phyloP scores from a whole-genome alignment of 495 filamentous ascomycete species.

The Annulohypoxylon maeteangense region DNA sequence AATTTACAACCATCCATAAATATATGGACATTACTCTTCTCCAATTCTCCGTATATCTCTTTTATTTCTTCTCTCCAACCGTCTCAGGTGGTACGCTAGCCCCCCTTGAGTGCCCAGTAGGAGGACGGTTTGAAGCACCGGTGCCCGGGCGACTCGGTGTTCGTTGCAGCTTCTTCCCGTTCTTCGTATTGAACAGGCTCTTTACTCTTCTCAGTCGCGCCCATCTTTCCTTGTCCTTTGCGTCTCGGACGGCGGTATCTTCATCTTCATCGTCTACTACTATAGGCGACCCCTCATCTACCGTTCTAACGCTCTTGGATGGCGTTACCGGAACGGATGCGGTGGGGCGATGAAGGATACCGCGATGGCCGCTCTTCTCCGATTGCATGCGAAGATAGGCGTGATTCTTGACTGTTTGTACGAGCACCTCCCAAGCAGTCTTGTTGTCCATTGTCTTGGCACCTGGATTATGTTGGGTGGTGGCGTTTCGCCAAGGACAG shows the following conservation, averaged over 20 bases:
- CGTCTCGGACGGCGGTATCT: slow-evolving; percentile 55
- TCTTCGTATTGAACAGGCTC: slow-evolving; percentile 66
- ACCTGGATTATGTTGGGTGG: slow-evolving; percentile 64
- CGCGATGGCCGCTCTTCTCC: slow-evolving; percentile 37
- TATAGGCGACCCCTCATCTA: slow-evolving; percentile 13
- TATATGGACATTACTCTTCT: neutral
- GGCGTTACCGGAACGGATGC: slow-evolving; percentile 44
- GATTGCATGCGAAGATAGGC: slow-evolving; percentile 51
- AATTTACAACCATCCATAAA: neutral
- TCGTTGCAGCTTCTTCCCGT: slow-evolving; percentile 53
- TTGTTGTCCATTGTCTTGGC: slow-evolving; percentile 45
- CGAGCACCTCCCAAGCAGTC: slow-evolving; percentile 58
- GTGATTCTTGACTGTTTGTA: slow-evolving; percentile 58
- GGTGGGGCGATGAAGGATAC: slow-evolving; percentile 39
- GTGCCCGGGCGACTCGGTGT: slow-evolving; percentile 47
- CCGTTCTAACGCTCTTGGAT: slow-evolving; percentile 23
- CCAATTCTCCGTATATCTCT: neutral
- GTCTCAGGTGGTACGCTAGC: slow-evolving; percentile 39
- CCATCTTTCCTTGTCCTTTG: slow-evolving; percentile 67
- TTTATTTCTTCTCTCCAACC: slow-evolving; percentile 19
- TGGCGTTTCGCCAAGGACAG: slow-evolving; percentile 79
- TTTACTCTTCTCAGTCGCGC: slow-evolving; percentile 64
- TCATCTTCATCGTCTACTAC: slow-evolving; percentile 52
- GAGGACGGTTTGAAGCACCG: slow-evolving; percentile 31
- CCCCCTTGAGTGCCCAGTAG: slow-evolving; percentile 41